Evolutionary conservation across 768 basidiomycete genomes (phyloP), one percentile per base, ranked within the genome.

Genomic region (Crucibulum laeve): DNA sequence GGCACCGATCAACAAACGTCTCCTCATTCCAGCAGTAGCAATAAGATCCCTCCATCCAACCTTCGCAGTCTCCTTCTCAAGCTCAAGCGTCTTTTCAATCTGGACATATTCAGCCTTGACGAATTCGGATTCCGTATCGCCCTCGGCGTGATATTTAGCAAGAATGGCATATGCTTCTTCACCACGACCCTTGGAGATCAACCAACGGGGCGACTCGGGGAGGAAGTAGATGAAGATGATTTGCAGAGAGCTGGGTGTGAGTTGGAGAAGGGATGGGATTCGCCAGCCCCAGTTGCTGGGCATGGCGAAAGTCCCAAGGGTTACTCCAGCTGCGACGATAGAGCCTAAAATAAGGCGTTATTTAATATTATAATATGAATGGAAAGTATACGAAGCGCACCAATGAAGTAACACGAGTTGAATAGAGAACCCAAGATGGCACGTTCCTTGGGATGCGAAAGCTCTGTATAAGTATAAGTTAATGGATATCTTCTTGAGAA

Each of bases 371-470:
- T 48, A n/a, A n/a, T n/a, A n/a, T n/a, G n/a, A n/a, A n/a, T n/a
- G n/a, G n/a, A n/a, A n/a, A n/a, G n/a, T n/a, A n/a, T n/a, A n/a
- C n/a, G n/a, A n/a, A n/a, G 42, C 55, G 30, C 53, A 69, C 75
- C 76, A 34, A 77, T 71, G 56, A 78, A 81, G 65, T 79, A 84
- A 45, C 76, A 80, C 0, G 79, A 68, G 58, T 81, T 82, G 65
- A 79, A 82, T 1, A 80, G 62, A 3, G 80, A 80, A 6, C 81
- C 82, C 15, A 87, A 54, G 4, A 75, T 72, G 1, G 78, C 80
- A 39, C 85, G 79, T 62, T 86, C 83, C 42, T 79, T 82, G 0
- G 84, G 83, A 60, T 83, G 79, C 0, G 82, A 75, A 13, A 86
- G 67, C 57, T 87, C 84, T 69, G 25, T 2, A 22, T 8, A 4